A percentile compares a stretch with the other conserved stretches of the same genome.
phyloP scores from a whole-genome alignment of 1,284 basidiomycete species.

The Peniophora sp. region DNA sequence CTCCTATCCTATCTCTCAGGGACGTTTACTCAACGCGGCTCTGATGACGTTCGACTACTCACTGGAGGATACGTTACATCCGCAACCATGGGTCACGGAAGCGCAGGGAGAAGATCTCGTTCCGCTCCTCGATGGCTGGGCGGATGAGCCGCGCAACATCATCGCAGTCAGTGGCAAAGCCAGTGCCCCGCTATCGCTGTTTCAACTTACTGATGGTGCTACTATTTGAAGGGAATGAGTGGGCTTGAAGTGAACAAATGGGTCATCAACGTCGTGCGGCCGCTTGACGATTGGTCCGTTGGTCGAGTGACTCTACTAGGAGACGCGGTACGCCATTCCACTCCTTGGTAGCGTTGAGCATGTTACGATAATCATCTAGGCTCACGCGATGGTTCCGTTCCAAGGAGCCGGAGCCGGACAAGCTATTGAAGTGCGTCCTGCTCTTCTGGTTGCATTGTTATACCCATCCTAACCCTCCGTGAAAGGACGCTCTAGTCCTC shows the following conservation, averaged over 20 bases:
- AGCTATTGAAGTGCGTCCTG: conserved; percentile 40
- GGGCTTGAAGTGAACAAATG: conserved; percentile 28
- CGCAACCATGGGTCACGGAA: conserved; percentile 27
- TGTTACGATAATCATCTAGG: conserved; percentile 18
- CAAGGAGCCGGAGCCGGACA: conserved; percentile 50
- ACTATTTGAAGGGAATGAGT: conserved; percentile 19
- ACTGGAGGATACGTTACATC: conserved; percentile 25
- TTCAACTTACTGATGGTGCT: conserved; percentile 18
- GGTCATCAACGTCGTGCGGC: conserved; percentile 39
- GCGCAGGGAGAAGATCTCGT: conserved; percentile 18
- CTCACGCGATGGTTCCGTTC: conserved; percentile 49
- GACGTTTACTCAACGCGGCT: conserved; percentile 34
- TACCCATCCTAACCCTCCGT: not conserved
- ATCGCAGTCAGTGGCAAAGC: conserved; percentile 32
- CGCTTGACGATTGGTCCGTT: conserved; percentile 28
- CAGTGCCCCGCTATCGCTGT: conserved; percentile 11
- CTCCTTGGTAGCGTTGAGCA: not conserved
- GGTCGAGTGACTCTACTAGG: conserved; percentile 39
- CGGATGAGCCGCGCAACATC: conserved; percentile 35
- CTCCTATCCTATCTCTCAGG: conserved; percentile 34
- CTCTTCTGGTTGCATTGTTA: not conserved
- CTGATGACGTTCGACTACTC: conserved; percentile 24
- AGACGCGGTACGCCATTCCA: conserved; percentile 31
- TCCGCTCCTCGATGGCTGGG: conserved; percentile 29
- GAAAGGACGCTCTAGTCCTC: conserved; percentile 30